Evolutionary conservation across 257 asterid species (phyloP), one percentile per base, ranked within the genome.

Genomic region (Capsicum pubescens): DNA sequence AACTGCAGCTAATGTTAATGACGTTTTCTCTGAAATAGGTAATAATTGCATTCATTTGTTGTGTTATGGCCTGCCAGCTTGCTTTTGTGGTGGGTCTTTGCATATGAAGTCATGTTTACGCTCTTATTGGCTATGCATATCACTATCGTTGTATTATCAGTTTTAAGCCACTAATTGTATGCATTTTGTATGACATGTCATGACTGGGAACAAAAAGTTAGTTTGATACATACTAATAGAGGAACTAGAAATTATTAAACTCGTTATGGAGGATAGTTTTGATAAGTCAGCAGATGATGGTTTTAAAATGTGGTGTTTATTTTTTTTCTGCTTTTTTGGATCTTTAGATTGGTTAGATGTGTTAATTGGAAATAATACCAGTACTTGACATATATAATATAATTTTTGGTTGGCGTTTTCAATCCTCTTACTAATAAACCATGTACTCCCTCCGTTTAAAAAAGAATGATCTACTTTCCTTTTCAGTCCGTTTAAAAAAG

Each of bases 1-100:
- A 88, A 77, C 93, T 58, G 95, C 95, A 82, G 84, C 89, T 46
- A 93, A 93, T 86, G 95, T 93, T 84, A 93, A 93, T 71, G 88
- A 86, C 8, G 52, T 86, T 46, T 86, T 86, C 82, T 83, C 81
- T 35, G 95, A 92, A 86, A 92, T 92, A 84, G 96, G 96, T 92
- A 89, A 44, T 17, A 58, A 60, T 81, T 69, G 13, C 79, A n/a
- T 35, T 55, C n/a, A 19, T n/a, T 46, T 78, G 55, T 66, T 88
- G 44, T 36, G 50, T 56, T 57, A n/a, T 71, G 21, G 44, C 60
- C 48, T 60, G 83, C 55, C 86, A 10, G 11, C 19, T 66, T n/a
- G 36, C 56, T 10, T 71, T 52, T 56, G n/a, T 19, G 32, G 63
- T 17, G 12, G 52, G 11, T 26, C 55, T 39, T 39, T 66, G 64